These are phyloP conservation scores for Podospora sp. DNA, from an alignment of 495 filamentous ascomycete species.

Conservation along the genomic window DNA sequence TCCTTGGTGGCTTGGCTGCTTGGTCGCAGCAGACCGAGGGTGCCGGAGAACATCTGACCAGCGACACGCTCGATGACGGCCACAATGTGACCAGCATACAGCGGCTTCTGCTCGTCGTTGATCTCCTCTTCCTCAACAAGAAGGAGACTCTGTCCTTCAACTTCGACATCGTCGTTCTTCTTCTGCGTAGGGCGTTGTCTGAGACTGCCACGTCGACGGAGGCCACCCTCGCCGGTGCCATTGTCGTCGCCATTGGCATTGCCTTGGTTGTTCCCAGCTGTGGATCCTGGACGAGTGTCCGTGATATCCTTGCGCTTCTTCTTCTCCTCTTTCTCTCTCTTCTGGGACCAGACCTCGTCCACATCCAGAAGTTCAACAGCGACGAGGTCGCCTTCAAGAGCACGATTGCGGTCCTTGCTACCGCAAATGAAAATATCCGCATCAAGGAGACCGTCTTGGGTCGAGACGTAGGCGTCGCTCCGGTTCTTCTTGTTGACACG, in stretches of 20 bases:
- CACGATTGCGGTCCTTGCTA: conserved; percentile 96
- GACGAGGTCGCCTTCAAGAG: conserved; percentile 92
- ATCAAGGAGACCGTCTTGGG: conserved; percentile 80
- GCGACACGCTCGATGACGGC: conserved; percentile 96
- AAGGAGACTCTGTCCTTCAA: conserved; percentile 94
- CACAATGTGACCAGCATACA: conserved; percentile 96
- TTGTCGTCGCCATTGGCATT: conserved; percentile 68
- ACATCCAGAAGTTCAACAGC: conserved; percentile 96
- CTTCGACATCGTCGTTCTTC: conserved; percentile 99
- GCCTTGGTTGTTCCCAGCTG: conserved; percentile 69
- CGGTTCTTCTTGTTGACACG: conserved; percentile 99
- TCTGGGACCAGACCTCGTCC: conserved; percentile 97
- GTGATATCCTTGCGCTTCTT: conserved; percentile 99
- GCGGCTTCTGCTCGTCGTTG: conserved; percentile 94
- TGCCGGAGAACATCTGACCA: conserved; percentile 99
- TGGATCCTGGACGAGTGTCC: conserved; percentile 77
- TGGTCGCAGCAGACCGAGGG: conserved; percentile 86
- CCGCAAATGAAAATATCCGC: conserved; percentile 99
- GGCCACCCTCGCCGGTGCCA: conserved; percentile 71
- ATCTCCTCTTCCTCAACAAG: conserved; percentile 98
- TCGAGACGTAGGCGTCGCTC: conserved; percentile 96
- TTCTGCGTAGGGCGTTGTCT: conserved; percentile 97
- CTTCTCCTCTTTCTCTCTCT: conserved; percentile 98
- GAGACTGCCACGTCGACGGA: conserved; percentile 89
- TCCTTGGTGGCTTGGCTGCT: conserved; percentile 99